Percentiles rank a stretch among this genome's conserved stretches.
Evolutionary conservation across 139 green algal species (phyloP).

Genomic region (Chlorella sp.): DNA sequence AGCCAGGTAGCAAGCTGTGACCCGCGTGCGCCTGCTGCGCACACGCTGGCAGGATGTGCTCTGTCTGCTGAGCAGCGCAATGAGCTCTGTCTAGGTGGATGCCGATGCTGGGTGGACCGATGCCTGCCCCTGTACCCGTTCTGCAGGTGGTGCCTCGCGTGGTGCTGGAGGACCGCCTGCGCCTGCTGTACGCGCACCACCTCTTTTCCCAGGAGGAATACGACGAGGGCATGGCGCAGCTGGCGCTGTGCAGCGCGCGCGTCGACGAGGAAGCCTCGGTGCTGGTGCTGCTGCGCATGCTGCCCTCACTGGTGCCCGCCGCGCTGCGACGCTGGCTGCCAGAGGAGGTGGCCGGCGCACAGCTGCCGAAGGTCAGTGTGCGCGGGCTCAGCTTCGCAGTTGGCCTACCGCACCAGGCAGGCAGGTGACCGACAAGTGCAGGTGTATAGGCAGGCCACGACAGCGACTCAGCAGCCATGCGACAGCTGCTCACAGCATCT

Average conservation of each 20-base stretch:
- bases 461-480: neutral
- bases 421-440: neutral
- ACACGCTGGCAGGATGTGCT: no score
- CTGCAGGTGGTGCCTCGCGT: neutral
- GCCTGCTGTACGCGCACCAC: constrained; percentile 56
- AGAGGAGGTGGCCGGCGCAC: constrained; percentile 3
- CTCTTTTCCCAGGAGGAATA: constrained; percentile 62
- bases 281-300: constrained; percentile 56
- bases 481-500: neutral
- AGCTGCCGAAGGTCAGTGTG: constrained; percentile 26
- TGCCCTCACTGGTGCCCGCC: constrained; percentile 52
- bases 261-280: constrained; percentile 1
- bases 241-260: constrained; percentile 46
- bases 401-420: no score
- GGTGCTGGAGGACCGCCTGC: constrained; percentile 47
- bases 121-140: no score
- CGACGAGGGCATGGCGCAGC: constrained; percentile 72
- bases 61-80: no score
- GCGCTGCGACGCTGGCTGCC: constrained; percentile 12
- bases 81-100: no score
- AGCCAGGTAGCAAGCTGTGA: no score
- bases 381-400: no score
- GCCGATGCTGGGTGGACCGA: no score
- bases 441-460: neutral
- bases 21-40: no score